Percentiles rank a stretch among this genome's conserved stretches.
phyloP scores from a whole-genome alignment of 1,139 yeast species.

The Spencermartinsiella ligniputridi region DNA sequence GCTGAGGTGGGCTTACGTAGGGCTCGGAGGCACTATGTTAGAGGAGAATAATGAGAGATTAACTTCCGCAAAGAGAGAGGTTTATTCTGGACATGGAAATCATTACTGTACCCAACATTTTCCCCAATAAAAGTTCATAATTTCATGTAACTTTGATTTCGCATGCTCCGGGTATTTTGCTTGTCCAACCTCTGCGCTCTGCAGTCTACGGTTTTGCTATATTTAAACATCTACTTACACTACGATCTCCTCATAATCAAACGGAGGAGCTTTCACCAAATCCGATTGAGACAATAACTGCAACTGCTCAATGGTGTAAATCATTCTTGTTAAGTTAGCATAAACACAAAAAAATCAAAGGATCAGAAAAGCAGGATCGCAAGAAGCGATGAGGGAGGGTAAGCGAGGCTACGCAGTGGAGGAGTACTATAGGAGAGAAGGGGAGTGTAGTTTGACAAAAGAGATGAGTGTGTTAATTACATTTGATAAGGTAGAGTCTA shows the following conservation, averaged over 20 bases:
- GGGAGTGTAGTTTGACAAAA: background rate
- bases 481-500: no score
- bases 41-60: background rate
- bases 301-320: slow-evolving; percentile 22
- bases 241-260: slow-evolving; percentile 21
- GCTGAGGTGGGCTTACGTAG: background rate
- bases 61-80: no score
- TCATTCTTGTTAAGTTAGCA: background rate
- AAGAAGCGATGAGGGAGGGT: background rate
- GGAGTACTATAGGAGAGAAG: background rate
- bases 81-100: no score
- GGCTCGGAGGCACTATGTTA: background rate
- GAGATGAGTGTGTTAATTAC: no score
- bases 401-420: background rate
- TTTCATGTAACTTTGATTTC: no score
- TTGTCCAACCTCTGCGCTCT: no score
- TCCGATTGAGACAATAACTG: slow-evolving; percentile 19
- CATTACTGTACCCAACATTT: background rate
- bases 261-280: slow-evolving; percentile 23
- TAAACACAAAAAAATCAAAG: background rate
- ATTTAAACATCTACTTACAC: background rate
- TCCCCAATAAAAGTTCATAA: no score
- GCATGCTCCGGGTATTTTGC: no score
- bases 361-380: background rate
- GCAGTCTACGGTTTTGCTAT: no score